Conservation (phyloP, 73 alveolate genomes). For the Tetrahymena borealis region DNA sequence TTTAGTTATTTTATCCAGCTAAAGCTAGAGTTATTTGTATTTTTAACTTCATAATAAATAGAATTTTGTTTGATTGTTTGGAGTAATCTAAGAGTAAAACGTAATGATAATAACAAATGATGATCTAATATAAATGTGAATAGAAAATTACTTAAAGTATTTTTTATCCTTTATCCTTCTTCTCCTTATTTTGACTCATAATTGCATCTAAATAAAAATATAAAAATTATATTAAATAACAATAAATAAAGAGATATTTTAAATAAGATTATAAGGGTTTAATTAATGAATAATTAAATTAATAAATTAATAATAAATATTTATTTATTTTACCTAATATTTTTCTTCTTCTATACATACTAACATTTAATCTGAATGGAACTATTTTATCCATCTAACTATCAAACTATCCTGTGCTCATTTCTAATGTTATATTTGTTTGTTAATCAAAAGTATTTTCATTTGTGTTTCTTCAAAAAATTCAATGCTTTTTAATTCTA, state of each 20-base stretch:
- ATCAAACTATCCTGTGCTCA: conserved; percentile 42
- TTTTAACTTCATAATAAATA: too few species aligned
- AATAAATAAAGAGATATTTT: too few species aligned
- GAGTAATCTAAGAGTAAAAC: too few species aligned
- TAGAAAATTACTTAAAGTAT: background rate
- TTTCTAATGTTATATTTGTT: conserved; percentile 12
- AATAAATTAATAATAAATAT: background rate
- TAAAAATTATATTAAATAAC: background rate
- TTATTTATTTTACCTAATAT: conserved; percentile 15
- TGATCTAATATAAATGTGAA: background rate
- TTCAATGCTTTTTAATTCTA: background rate
- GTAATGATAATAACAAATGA: background rate
- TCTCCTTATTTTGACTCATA: conserved; percentile 23
- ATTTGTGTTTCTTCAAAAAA: too few species aligned
- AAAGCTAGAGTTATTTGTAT: too few species aligned
- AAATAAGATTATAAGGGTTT: too few species aligned
- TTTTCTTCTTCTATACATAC: conserved; percentile 50
- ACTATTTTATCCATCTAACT: conserved; percentile 36
- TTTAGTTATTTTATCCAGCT: too few species aligned
- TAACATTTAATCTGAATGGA: conserved; percentile 49
- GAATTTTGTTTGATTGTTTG: too few species aligned
- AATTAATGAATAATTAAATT: background rate
- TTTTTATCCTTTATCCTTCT: conserved; percentile 37
- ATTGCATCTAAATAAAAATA: conserved; percentile 28
- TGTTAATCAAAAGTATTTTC: background rate